A percentile compares a stretch with the other conserved stretches of the same genome.
Conservation (phyloP, 148 eudicot species). For the Agrostemma githago region DNA sequence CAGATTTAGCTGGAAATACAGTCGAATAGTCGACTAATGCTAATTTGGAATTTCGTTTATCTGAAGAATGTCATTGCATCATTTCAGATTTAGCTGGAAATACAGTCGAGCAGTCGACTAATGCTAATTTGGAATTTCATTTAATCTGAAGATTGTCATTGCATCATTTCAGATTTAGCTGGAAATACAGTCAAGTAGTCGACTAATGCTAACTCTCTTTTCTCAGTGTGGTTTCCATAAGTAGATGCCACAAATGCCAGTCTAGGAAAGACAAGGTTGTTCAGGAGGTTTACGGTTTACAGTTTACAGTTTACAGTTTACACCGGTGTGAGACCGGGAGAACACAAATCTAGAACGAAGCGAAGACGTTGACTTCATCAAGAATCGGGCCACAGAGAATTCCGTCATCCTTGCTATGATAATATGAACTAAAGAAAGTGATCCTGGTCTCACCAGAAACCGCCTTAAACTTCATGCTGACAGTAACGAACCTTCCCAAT, state of each 20-base stretch:
- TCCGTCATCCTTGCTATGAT: conserved; percentile 57
- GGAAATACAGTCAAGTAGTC: neutral
- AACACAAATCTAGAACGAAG: conserved; percentile 15
- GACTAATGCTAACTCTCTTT: neutral
- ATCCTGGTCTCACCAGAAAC: conserved; percentile 43
- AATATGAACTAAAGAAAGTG: conserved; percentile 71
- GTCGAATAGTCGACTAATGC: no score
- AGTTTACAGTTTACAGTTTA: neutral
- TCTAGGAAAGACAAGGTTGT: conserved; percentile 4
- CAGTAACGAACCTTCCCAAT: conserved; percentile 37
- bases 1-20: no score
- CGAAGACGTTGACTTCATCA: conserved; percentile 57
- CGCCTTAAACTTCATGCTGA: conserved; percentile 52
- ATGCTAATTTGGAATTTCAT: neutral
- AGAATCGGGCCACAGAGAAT: conserved; percentile 76
- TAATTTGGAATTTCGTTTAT: neutral
- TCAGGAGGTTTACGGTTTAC: no score
- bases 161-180: neutral
- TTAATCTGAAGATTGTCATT: neutral
- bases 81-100: neutral
- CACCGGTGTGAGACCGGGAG: neutral
- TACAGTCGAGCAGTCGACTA: neutral
- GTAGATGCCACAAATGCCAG: conserved; percentile 6
- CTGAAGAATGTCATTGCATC: neutral
- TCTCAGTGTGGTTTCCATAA: neutral